Evolutionary conservation across 768 basidiomycete genomes (phyloP).

Genomic region (Infundibulicybe gibba): DNA sequence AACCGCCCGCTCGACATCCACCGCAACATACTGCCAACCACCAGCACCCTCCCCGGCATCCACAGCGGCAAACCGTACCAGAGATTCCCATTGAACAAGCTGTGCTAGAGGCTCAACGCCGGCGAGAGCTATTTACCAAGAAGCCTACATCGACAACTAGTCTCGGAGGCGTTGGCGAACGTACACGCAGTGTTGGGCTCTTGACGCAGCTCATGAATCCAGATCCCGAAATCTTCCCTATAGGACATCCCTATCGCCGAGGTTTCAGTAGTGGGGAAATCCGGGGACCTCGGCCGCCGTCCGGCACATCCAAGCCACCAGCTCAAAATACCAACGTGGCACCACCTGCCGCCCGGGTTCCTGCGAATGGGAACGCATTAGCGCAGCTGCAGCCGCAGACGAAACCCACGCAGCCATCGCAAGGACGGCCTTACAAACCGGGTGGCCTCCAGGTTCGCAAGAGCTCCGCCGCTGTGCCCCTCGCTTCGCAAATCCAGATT

Average conservation of each 20-base stretch:
- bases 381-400: slow-evolving; percentile 3
- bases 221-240: slow-evolving; percentile 56
- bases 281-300: slow-evolving; percentile 14
- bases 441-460: slow-evolving; percentile 46
- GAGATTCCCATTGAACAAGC: slow-evolving; percentile 40
- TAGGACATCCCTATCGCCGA: slow-evolving; percentile 54
- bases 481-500: slow-evolving; percentile 34
- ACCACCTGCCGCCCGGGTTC: neutral
- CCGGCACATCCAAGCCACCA: neutral
- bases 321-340: neutral
- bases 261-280: slow-evolving; percentile 49
- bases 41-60: slow-evolving; percentile 7
- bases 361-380: neutral
- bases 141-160: slow-evolving; percentile 61
- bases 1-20: slow-evolving; percentile 7
- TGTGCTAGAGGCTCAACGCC: slow-evolving; percentile 57
- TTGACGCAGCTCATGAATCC: slow-evolving; percentile 73
- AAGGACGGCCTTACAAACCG: neutral
- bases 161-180: slow-evolving; percentile 36
- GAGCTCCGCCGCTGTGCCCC: slow-evolving; percentile 56
- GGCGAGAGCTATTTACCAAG: slow-evolving; percentile 73
- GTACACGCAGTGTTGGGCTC: slow-evolving; percentile 45
- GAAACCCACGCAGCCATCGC: slow-evolving; percentile 8
- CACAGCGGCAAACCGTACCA: slow-evolving; percentile 13
- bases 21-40: slow-evolving; percentile 17